These are phyloP conservation scores for Alternaria viburni DNA, from an alignment of 2,329 filamentous ascomycete species.

Conservation along the genomic window DNA sequence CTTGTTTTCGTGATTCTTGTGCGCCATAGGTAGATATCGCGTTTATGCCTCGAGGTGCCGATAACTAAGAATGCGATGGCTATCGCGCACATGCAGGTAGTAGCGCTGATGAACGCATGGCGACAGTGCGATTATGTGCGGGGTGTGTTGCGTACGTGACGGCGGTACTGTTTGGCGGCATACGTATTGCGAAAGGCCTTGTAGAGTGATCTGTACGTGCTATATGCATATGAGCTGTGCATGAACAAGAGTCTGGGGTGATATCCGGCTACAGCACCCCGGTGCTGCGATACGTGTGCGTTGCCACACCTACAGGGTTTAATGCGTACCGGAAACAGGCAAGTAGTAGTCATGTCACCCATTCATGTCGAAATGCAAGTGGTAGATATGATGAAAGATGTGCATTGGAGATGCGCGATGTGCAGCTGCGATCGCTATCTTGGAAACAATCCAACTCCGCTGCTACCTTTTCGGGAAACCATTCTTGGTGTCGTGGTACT, in stretches of 20 bases:
- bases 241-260: background rate
- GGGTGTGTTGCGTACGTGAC: background rate
- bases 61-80: background rate
- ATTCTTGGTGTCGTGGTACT: background rate
- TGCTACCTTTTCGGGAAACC: background rate
- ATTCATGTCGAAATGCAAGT: background rate
- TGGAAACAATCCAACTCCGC: background rate
- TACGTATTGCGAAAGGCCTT: background rate
- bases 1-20: background rate
- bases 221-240: background rate
- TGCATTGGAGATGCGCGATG: background rate
- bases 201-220: background rate
- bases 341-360: no score
- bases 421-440: background rate
- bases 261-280: background rate
- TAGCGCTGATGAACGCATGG: background rate
- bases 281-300: background rate
- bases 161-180: background rate
- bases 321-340: background rate
- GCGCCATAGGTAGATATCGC: background rate
- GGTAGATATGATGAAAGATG: background rate
- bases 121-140: background rate
- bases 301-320: background rate
- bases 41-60: background rate
- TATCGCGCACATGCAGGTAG: background rate